Base-by-base conservation (phyloP, 73 alveolate genomes). In the Stentor coeruleus region DNA sequence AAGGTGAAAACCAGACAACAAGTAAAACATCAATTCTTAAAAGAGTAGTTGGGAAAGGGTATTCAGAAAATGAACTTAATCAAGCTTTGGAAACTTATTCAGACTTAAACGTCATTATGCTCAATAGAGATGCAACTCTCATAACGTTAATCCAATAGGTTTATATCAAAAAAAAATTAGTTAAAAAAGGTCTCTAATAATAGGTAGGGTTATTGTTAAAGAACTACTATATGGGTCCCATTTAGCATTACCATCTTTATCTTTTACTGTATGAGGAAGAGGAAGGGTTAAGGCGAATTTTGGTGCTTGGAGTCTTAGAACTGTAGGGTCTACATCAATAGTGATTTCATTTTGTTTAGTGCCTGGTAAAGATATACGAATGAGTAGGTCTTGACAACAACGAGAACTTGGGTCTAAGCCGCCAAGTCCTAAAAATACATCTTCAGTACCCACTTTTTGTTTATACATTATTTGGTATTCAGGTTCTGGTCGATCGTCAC, bases 161-260 rank as follows among this genome's bases (percentile, higher is more conserved):
- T n/a, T n/a, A n/a, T n/a, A 66, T 66, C 0, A 1, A 28, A 28
- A 66, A 40, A 20, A 28, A 28, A 20, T 28, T 20, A 49, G 6
- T 49, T 11, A 11, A 6, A 20, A 20, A 49, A 49, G 20, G 28
- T 49, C 66, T 49, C 20, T 6, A 49, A 49, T 40, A 28, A 66
- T 66, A 14, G 79, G 79, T 2, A 66, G 41, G 2, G 38, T 86
- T 28, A 88, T 86, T n/a, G 86, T 38, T 26, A 95, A 85, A 26
- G 92, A 74, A 3, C 89, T 91, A 88, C 87, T 92, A 58, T 90
- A 91, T 59, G 87, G 83, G 60, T 94, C 98, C 94, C 95, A 95
- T 86, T 95, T 86, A 28, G 99, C 99, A 59, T 94, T 96, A 2
- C 97, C 96, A 76, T 91, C 89, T 82, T 95, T 97, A 84, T 94